A percentile compares a stretch with the other conserved stretches of the same genome.
phyloP scores from a whole-genome alignment of 805 yeast genomes.

The Kluyveromyces lactis region DNA sequence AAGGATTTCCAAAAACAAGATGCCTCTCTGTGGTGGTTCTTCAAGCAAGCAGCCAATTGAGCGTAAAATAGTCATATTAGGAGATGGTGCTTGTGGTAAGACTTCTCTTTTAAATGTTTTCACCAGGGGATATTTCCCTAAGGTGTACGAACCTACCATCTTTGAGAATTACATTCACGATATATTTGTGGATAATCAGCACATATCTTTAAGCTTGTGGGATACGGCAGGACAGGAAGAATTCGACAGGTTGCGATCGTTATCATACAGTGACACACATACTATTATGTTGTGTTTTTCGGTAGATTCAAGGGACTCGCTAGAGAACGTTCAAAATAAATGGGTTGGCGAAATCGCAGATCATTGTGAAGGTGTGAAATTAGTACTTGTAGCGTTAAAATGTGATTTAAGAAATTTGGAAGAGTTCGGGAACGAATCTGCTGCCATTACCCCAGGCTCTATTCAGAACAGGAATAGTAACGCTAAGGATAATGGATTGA shows the following conservation, averaged over 20 bases:
- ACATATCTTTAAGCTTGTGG: conserved; percentile 90
- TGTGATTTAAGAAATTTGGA: conserved; percentile 70
- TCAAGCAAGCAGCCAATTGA: conserved; percentile 45
- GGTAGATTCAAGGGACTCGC: conserved; percentile 87
- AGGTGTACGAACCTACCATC: conserved; percentile 96
- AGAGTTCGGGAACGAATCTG: conserved; percentile 36
- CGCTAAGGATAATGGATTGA: conserved; percentile 42
- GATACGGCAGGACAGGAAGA: conserved; percentile 99
- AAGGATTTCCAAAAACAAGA: too few species aligned
- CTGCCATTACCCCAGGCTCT: conserved; percentile 13
- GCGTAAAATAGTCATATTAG: conserved; percentile 87
- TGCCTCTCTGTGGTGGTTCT: conserved; percentile 22
- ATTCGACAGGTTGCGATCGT: conserved; percentile 85
- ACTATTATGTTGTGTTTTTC: conserved; percentile 95
- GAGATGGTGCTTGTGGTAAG: conserved; percentile 99
- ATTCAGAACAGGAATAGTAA: conserved; percentile 22
- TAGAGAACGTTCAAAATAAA: conserved; percentile 88
- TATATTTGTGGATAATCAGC: conserved; percentile 89
- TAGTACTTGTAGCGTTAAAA: conserved; percentile 88
- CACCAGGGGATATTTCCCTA: conserved; percentile 96
- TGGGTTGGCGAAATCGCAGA: conserved; percentile 98
- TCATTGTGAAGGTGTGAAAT: conserved; percentile 92
- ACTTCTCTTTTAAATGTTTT: conserved; percentile 91
- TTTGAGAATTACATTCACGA: conserved; percentile 97
- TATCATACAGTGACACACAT: conserved; percentile 92